These are phyloP conservation scores for Diaporthe caulivora DNA, from an alignment of 2,329 filamentous ascomycete species.

Conservation along the genomic window DNA sequence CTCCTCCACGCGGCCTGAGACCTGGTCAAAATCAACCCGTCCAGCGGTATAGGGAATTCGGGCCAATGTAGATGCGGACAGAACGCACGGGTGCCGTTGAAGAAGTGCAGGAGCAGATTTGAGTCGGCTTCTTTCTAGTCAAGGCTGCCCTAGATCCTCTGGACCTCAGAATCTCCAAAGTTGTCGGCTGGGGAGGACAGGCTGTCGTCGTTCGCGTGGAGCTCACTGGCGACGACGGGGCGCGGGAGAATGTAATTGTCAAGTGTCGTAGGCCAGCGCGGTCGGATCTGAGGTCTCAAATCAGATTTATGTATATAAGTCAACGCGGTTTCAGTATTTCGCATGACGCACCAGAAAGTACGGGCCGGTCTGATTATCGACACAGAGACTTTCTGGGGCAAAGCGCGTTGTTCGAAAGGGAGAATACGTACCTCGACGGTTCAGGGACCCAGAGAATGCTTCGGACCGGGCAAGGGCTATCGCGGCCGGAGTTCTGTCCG, in stretches of 20 bases:
- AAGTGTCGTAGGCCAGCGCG: not conserved
- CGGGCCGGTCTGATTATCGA: not conserved
- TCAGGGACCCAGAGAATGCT: not conserved
- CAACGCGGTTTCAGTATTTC: not conserved
- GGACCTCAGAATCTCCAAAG: not conserved
- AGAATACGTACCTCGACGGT: not conserved
- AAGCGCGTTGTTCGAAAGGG: not conserved
- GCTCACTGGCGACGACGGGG: not conserved
- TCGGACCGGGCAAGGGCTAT: not conserved
- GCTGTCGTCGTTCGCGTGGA: not conserved
- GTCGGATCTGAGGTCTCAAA: not conserved
- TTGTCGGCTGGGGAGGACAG: not conserved
- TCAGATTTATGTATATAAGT: not conserved
- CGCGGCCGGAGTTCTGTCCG: not conserved
- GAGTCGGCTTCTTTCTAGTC: not conserved
- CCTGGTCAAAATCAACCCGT: not conserved
- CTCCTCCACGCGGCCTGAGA: not conserved
- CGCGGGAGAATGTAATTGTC: not conserved
- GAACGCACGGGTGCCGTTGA: not conserved
- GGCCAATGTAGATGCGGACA: not conserved
- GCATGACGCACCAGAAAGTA: not conserved
- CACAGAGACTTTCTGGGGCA: not conserved
- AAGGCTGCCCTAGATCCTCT: not conserved
- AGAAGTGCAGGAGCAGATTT: not conserved
- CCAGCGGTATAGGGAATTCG: not conserved